A percentile compares a stretch with the other conserved stretches of the same genome.
Evolutionary conservation across 106 monocot species (phyloP).

Genomic region (Platanthera guangdongensis): DNA sequence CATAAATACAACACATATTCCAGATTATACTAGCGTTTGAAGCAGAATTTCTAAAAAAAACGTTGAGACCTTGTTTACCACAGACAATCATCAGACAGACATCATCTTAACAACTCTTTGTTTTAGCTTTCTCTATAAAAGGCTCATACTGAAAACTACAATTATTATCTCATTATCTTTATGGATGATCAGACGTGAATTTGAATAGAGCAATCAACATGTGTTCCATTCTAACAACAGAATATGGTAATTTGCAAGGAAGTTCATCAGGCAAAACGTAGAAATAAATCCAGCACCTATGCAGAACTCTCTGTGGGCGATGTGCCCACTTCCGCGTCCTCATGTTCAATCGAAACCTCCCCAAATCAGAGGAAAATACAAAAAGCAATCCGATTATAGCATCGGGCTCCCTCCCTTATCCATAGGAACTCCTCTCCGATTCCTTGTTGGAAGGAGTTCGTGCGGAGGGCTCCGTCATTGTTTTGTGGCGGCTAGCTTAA

Average conservation of each 20-base stretch:
- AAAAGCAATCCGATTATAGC: background rate
- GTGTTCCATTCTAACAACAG: background rate
- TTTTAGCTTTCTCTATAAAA: too few relatives aligned
- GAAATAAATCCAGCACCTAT: slow-evolving; percentile 39
- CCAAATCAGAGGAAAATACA: background rate
- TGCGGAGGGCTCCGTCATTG: slow-evolving; percentile 9
- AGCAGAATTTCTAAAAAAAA: background rate
- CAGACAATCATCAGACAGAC: too few relatives aligned
- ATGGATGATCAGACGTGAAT: too few relatives aligned
- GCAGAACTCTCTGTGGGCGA: slow-evolving; percentile 15
- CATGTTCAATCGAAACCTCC: slow-evolving; percentile 16
- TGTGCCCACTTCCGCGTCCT: slow-evolving; percentile 26
- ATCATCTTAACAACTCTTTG: too few relatives aligned
- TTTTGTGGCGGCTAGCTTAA: background rate
- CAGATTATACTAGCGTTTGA: background rate
- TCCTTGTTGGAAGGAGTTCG: background rate
- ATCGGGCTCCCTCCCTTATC: slow-evolving; percentile 14
- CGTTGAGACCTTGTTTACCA: background rate
- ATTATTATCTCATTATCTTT: too few relatives aligned
- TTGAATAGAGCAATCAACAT: background rate
- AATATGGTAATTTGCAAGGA: background rate
- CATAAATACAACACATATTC: background rate
- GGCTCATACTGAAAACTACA: too few relatives aligned
- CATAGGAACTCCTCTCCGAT: slow-evolving; percentile 47
- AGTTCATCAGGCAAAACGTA: background rate